These are phyloP conservation scores for Terfezia claveryi DNA, from an alignment of 495 filamentous ascomycete species.

Conservation along the genomic window DNA sequence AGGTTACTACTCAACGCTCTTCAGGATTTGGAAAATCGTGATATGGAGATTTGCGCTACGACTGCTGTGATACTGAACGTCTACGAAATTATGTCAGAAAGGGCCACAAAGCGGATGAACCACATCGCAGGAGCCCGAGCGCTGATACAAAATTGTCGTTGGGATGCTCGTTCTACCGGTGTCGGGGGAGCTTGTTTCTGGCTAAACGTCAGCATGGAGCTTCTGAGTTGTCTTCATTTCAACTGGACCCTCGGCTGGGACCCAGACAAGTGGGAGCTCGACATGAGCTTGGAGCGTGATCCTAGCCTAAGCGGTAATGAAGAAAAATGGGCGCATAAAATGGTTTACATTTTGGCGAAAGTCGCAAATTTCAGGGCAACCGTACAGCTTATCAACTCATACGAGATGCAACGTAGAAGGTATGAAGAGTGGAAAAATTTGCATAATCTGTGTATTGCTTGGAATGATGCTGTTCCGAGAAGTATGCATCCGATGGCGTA, in stretches of 20 bases:
- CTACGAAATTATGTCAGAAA: constrained; percentile 75
- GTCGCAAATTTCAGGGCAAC: constrained; percentile 60
- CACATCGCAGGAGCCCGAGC: constrained; percentile 75
- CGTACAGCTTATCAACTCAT: constrained; percentile 23
- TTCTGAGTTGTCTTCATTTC: constrained; percentile 67
- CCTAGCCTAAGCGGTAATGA: constrained; percentile 30
- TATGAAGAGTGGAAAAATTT: constrained; percentile 59
- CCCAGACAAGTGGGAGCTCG: constrained; percentile 75
- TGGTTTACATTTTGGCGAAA: constrained; percentile 79
- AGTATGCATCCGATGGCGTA: constrained; percentile 77
- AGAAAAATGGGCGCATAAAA: constrained; percentile 77
- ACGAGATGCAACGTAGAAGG: constrained; percentile 31
- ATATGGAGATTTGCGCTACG: constrained; percentile 71
- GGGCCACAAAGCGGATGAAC: constrained; percentile 52
- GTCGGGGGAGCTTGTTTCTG: constrained; percentile 85
- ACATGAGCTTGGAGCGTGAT: constrained; percentile 35
- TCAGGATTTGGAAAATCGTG: constrained; percentile 52
- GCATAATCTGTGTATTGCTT: constrained; percentile 52
- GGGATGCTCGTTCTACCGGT: constrained; percentile 59
- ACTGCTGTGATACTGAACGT: constrained; percentile 75
- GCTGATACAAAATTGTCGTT: constrained; percentile 74
- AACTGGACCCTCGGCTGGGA: constrained; percentile 82
- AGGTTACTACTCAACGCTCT: constrained; percentile 46
- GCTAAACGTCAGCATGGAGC: constrained; percentile 77
- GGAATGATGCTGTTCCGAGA: constrained; percentile 53